phyloP scores from a whole-genome alignment of 352 stramenopile genomes.

The Phytophthora pistaciae region DNA sequence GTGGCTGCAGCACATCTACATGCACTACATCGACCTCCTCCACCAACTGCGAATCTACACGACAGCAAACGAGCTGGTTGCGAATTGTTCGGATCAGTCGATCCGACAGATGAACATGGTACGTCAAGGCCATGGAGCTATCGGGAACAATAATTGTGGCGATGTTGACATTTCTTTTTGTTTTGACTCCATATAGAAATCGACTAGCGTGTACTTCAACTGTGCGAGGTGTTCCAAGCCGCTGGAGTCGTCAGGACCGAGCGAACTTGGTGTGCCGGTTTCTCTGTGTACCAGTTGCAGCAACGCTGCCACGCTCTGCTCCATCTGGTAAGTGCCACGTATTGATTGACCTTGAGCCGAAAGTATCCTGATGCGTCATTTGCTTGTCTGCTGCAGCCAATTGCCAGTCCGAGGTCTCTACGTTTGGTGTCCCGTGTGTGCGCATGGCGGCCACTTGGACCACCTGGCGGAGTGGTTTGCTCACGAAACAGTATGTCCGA shows the following conservation, averaged over 20 bases:
- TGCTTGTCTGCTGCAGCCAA: constrained; percentile 58
- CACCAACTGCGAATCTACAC: constrained; percentile 91
- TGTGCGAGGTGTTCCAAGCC: constrained; percentile 82
- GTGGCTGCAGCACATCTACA: constrained; percentile 92
- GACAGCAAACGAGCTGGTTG: constrained; percentile 88
- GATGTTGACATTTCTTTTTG: constrained; percentile 17
- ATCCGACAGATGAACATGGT: constrained; percentile 95
- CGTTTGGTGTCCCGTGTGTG: constrained; percentile 93
- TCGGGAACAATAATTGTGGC: not conserved
- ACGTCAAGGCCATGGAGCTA: constrained; percentile 6
- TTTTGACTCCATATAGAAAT: constrained; percentile 63
- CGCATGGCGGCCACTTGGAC: constrained; percentile 89
- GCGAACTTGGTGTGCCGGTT: constrained; percentile 37
- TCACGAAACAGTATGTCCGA: constrained; percentile 73
- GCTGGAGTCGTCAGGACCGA: constrained; percentile 57
- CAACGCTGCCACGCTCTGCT: constrained; percentile 83
- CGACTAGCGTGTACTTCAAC: constrained; percentile 89
- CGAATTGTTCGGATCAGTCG: constrained; percentile 81
- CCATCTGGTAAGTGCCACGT: constrained; percentile 73
- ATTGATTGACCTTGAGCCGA: not conserved
- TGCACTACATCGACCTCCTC: constrained; percentile 92
- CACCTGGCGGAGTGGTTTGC: constrained; percentile 87
- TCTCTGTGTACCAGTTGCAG: constrained; percentile 75
- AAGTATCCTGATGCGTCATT: constrained; percentile 9
- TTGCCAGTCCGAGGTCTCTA: constrained; percentile 89